A percentile compares a stretch with the other conserved stretches of the same genome.
Evolutionary conservation across 1,139 yeast genomes (phyloP).

Genomic region (Yamadazyma jaroonii): DNA sequence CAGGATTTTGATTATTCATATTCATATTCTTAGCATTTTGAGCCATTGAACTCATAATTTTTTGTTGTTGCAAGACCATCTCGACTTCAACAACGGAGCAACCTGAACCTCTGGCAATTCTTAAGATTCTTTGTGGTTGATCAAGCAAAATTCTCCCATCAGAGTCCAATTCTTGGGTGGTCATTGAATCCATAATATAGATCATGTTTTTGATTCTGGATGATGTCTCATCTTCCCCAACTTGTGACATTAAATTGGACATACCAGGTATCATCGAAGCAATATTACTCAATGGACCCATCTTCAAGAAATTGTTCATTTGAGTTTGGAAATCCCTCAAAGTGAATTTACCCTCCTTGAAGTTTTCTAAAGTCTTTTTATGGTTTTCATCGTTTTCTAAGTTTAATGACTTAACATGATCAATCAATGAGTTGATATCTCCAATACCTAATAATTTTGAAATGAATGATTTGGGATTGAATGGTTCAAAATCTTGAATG

Average conservation of each 20-base stretch:
- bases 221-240: conserved; percentile 89
- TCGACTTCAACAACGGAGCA: conserved; percentile 92
- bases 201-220: conserved; percentile 83
- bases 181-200: conserved; percentile 94
- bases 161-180: conserved; percentile 82
- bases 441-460: conserved; percentile 93
- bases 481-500: conserved; percentile 86
- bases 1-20: conserved; percentile 43
- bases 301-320: conserved; percentile 90
- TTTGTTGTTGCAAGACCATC: conserved; percentile 86
- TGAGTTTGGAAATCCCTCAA: conserved; percentile 90
- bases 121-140: conserved; percentile 79
- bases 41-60: conserved; percentile 95
- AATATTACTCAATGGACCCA: conserved; percentile 93
- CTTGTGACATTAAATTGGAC: conserved; percentile 78
- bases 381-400: conserved; percentile 68
- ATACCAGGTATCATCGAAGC: conserved; percentile 97
- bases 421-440: conserved; percentile 90
- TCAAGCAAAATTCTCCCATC: conserved; percentile 82
- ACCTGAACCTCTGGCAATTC: conserved; percentile 97
- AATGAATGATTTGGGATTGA: conserved; percentile 85
- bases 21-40: conserved; percentile 56
- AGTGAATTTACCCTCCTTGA: conserved; percentile 94
- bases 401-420: conserved; percentile 85
- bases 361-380: conserved; percentile 87